These are phyloP conservation scores for Albifimbria verrucaria DNA, from an alignment of 2,329 filamentous ascomycete species.

Conservation along the genomic window DNA sequence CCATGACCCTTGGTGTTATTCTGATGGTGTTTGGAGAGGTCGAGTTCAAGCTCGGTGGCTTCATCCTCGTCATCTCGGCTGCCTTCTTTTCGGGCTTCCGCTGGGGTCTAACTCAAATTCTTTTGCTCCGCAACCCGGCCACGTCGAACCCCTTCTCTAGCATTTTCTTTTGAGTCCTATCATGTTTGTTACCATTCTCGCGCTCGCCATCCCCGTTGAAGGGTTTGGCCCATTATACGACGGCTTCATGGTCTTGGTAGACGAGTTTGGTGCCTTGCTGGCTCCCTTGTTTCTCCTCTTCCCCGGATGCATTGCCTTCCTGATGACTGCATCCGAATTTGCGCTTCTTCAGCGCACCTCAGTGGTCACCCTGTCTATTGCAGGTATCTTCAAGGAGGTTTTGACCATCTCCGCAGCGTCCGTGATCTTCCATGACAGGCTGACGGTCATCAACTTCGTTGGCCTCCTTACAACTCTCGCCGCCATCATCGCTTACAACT, in stretches of 20 bases:
- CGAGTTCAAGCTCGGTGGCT: slow-evolving; percentile 81
- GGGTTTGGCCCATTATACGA: slow-evolving; percentile 66
- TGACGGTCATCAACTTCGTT: slow-evolving; percentile 83
- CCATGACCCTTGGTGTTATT: slow-evolving; percentile 89
- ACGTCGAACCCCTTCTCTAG: slow-evolving; percentile 96
- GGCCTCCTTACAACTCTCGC: slow-evolving; percentile 85
- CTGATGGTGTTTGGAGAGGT: slow-evolving; percentile 99
- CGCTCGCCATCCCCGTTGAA: slow-evolving; percentile 83
- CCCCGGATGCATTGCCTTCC: slow-evolving; percentile 85
- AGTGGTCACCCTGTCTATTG: slow-evolving; percentile 93
- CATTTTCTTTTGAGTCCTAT: slow-evolving; percentile 97
- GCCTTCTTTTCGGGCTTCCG: slow-evolving; percentile 95
- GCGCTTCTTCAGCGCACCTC: slow-evolving; percentile 91
- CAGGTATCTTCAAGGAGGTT: slow-evolving; percentile 98
- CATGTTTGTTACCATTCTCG: slow-evolving; percentile 83
- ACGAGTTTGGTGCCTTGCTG: slow-evolving; percentile 63
- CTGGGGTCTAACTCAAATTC: slow-evolving; percentile 97
- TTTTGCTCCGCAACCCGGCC: slow-evolving; percentile 88
- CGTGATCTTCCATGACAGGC: slow-evolving; percentile 80
- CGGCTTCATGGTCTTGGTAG: slow-evolving; percentile 61
- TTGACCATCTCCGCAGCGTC: slow-evolving; percentile 90
- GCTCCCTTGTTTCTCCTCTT: slow-evolving; percentile 78
- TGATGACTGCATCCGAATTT: slow-evolving; percentile 96
- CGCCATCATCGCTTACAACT: slow-evolving; percentile 89
- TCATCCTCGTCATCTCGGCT: slow-evolving; percentile 87